Percentiles rank a stretch among this genome's conserved stretches.
Conservation (phyloP, 2,329 filamentous ascomycete genomes). For the Scedosporium dehoogii region DNA sequence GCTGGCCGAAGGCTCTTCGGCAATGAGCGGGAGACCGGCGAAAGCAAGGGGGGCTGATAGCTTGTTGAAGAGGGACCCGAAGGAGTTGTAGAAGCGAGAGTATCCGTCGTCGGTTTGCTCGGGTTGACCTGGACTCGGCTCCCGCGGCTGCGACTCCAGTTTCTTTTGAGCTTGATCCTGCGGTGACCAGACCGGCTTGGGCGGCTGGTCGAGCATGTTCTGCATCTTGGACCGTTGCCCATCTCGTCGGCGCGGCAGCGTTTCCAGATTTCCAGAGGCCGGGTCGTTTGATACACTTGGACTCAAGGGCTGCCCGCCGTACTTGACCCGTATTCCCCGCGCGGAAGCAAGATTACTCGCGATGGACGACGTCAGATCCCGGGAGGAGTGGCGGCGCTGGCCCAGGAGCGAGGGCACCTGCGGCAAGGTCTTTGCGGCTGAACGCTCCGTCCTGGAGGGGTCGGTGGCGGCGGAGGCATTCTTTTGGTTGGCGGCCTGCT, state of each 20-base stretch:
- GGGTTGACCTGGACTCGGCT: constrained; percentile 5
- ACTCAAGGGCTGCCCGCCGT: constrained; percentile 56
- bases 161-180: constrained; percentile 20
- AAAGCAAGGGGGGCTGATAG: constrained; percentile 88
- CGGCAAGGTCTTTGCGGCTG: neutral
- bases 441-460: neutral
- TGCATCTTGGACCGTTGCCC: constrained; percentile 41
- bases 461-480: neutral
- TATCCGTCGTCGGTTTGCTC: constrained; percentile 70
- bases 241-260: constrained; percentile 38
- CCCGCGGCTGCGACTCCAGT: constrained; percentile 10
- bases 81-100: constrained; percentile 82
- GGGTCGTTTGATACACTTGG: constrained; percentile 68
- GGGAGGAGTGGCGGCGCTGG: constrained; percentile 43
- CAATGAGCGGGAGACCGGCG: constrained; percentile 72
- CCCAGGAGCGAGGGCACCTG: constrained; percentile 15
- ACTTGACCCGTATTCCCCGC: constrained; percentile 61
- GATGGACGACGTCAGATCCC: constrained; percentile 72
- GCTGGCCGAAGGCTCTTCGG: constrained; percentile 30
- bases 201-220: constrained; percentile 42
- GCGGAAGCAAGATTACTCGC: constrained; percentile 82
- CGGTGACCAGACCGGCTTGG: constrained; percentile 44
- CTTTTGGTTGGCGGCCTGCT: constrained; percentile 16
- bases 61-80: constrained; percentile 78
- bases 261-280: constrained; percentile 58